Evolutionary conservation across 1,284 basidiomycete species (phyloP), one percentile per base, ranked within the genome.

Genomic region (Cryptococcus wingfieldii): DNA sequence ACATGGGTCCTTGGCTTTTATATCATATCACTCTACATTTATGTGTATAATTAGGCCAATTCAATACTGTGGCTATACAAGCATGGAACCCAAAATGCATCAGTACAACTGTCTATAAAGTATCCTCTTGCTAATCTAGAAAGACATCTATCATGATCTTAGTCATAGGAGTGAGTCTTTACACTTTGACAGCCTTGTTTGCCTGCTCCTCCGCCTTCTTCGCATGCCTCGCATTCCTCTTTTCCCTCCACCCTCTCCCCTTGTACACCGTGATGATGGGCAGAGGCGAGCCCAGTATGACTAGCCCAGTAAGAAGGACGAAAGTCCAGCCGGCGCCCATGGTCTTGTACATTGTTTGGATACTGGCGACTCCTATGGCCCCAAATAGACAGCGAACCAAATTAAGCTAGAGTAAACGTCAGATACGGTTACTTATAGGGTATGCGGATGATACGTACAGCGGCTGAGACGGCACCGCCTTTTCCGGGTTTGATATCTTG

Each of bases 281-380:
- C 18, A 75, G 46, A 0, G 74, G 74, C 6, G 63, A 42, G 5
- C 56, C 61, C 0, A 63, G 47, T 3, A 72, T 31, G 34, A 63
- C 61, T 6, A 75, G 56, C 0, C 72, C 76, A 8, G 66, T 63
- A 46, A 76, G 54, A 8, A 77, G 60, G 27, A 74, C 72, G 34
- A 73, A 73, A 12, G 74, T 72, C 73, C 72, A 77, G 13, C 77
- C 77, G 1, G 69, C 65, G 3, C 69, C 69, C 8, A 78, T 54
- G 1, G 58, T 47, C 7, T 62, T 62, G 51, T 76, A 60, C 48
- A 77, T 58, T 12, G 71, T 54, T 56, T 71, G 66, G 39, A 75
- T 65, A 46, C 63, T 60, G 3, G 63, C 67, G 4, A 70, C 69
- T 1, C 71, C 72, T 10, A 71, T 58, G 1, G 77, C 75, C 6